These are phyloP conservation scores for Amaranthus tricolor DNA, from an alignment of 179 eudicot genomes.

Conservation along the genomic window DNA sequence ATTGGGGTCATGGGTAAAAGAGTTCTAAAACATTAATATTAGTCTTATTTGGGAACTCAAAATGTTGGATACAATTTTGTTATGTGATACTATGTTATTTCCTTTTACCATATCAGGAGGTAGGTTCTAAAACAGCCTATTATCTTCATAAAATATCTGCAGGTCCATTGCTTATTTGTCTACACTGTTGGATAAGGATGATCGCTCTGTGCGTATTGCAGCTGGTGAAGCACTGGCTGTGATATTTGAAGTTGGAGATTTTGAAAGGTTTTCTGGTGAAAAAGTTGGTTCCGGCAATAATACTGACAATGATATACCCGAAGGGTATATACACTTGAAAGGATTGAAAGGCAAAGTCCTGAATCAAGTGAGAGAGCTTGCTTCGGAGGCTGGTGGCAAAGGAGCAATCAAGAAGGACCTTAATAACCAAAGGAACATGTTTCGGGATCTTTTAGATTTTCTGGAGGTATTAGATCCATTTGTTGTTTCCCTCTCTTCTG, in stretches of 20 bases:
- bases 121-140: neutral
- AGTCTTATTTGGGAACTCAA: no score
- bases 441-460: conserved; percentile 73
- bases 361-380: conserved; percentile 72
- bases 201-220: conserved; percentile 80
- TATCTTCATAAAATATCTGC: conserved; percentile 23
- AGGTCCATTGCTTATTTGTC: conserved; percentile 76
- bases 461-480: conserved; percentile 56
- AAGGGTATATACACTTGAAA: conserved; percentile 45
- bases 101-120: neutral
- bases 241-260: conserved; percentile 70
- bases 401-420: conserved; percentile 93
- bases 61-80: neutral
- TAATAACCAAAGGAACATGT: conserved; percentile 71
- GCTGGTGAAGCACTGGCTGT: conserved; percentile 94
- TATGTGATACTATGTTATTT: neutral
- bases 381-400: conserved; percentile 88
- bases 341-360: conserved; percentile 64
- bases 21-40: no score
- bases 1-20: neutral
- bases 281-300: conserved; percentile 35
- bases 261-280: conserved; percentile 57
- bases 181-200: conserved; percentile 83
- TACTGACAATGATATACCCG: conserved; percentile 36
- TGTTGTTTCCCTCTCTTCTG: neutral